A percentile compares a stretch with the other conserved stretches of the same genome.
Conservation (phyloP, 164 flowering plant species). For the Vitis labrusca region DNA sequence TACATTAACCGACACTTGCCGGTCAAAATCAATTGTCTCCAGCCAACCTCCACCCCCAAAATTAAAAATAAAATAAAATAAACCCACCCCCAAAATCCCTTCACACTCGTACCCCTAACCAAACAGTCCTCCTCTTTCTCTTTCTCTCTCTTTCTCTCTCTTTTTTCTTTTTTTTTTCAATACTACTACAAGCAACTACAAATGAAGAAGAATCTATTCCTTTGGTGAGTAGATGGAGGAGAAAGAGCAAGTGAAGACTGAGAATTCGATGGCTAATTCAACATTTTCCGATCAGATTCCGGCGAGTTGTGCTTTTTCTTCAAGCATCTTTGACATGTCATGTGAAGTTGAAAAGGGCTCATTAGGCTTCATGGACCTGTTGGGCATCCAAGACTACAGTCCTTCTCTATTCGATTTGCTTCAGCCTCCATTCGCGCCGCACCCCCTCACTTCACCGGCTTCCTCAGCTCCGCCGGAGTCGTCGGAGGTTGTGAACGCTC, state of each 20-base stretch:
- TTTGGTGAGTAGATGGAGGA: conserved; percentile 25
- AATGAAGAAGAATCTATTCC: conserved; percentile 16
- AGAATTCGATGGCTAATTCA: conserved; percentile 18
- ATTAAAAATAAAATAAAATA: not conserved
- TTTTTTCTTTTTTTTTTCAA: not conserved
- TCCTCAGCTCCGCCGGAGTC: conserved; percentile 28
- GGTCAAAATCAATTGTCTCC: not conserved
- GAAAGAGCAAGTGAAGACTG: conserved; percentile 19
- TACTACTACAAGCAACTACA: not conserved
- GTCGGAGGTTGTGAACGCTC: conserved; percentile 65
- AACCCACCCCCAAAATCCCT: conserved; percentile 17
- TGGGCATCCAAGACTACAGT: conserved; percentile 41
- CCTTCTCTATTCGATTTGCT: conserved; percentile 45
- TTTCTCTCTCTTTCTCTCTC: conserved; percentile 13
- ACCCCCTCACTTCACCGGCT: conserved; percentile 16
- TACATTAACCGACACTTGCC: too few relatives aligned
- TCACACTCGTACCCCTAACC: conserved; percentile 22
- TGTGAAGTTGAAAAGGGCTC: conserved; percentile 20
- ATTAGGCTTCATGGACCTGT: conserved; percentile 53
- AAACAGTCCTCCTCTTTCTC: conserved; percentile 13
- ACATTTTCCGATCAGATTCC: conserved; percentile 36
- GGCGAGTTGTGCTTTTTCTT: conserved; percentile 13
- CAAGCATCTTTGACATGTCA: conserved; percentile 36
- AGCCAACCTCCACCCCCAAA: conserved; percentile 19
- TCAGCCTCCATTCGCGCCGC: not conserved